These are phyloP conservation scores for Hypoxylon subgilvum DNA, from an alignment of 495 filamentous ascomycete genomes.

Conservation along the genomic window DNA sequence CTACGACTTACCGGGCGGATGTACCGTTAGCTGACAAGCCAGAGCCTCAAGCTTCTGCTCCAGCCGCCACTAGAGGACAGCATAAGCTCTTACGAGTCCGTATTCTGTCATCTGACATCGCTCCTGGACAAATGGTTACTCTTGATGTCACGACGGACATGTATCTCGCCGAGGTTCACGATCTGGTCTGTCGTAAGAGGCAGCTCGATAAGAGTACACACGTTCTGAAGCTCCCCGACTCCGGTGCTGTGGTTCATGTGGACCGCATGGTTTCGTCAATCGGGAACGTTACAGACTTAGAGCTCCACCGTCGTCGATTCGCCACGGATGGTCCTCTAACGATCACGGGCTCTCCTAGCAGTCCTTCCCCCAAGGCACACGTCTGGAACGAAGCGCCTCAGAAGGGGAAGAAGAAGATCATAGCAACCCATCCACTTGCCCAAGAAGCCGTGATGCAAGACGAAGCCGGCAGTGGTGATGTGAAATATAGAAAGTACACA, in stretches of 20 bases:
- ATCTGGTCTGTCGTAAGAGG: constrained; percentile 86
- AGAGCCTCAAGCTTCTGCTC: constrained; percentile 66
- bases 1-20: constrained; percentile 62
- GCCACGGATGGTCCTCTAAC: constrained; percentile 77
- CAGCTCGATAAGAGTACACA: constrained; percentile 88
- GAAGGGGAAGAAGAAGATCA: constrained; percentile 72
- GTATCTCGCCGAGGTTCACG: constrained; percentile 90
- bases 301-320: constrained; percentile 86
- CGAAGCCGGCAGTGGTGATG: constrained; percentile 62
- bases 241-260: constrained; percentile 77
- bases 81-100: constrained; percentile 77
- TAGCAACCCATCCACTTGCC: constrained; percentile 75
- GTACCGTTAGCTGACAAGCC: constrained; percentile 70
- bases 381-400: constrained; percentile 60
- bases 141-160: constrained; percentile 90
- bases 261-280: constrained; percentile 91
- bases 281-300: constrained; percentile 81
- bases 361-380: constrained; percentile 78
- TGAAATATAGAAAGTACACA: constrained; percentile 81
- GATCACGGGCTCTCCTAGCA: constrained; percentile 78
- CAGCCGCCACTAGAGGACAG: constrained; percentile 61
- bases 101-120: constrained; percentile 77
- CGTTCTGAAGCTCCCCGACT: constrained; percentile 83
- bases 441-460: constrained; percentile 72
- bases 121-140: constrained; percentile 67